Percentiles rank a stretch among this genome's conserved stretches.
Conservation (phyloP, 179 eudicot genomes). For the Silene vulgaris region DNA sequence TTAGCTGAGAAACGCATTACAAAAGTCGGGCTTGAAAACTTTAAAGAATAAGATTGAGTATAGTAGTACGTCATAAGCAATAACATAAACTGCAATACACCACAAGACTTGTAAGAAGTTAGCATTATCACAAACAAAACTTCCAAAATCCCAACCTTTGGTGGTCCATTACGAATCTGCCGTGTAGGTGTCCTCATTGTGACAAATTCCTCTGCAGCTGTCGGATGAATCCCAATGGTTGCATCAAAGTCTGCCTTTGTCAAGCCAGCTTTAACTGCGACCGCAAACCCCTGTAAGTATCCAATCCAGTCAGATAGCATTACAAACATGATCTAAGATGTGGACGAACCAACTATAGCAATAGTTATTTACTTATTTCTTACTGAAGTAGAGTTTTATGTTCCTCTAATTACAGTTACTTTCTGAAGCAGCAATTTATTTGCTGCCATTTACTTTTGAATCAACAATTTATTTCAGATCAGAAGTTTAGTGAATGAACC, state of each 20-base stretch:
- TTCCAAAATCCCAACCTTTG: conserved; percentile 49
- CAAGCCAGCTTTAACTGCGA: conserved; percentile 94
- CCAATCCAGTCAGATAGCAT: conserved; percentile 9
- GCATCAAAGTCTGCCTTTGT: conserved; percentile 89
- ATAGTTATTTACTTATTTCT: not conserved
- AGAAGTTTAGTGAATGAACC: conserved; percentile 39
- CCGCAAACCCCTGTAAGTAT: conserved; percentile 75
- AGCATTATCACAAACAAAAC: conserved; percentile 6
- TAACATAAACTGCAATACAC: conserved; percentile 10
- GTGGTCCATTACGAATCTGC: conserved; percentile 57
- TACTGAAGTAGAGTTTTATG: not conserved
- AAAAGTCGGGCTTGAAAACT: not conserved
- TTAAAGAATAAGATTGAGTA: not conserved
- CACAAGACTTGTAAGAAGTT: not conserved
- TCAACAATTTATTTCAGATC: not conserved
- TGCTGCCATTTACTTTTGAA: not conserved
- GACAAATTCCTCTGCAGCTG: conserved; percentile 92
- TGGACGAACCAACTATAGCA: not conserved
- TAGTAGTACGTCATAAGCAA: not conserved
- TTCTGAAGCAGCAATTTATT: not conserved
- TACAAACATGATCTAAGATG: not conserved
- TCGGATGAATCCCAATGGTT: conserved; percentile 92
- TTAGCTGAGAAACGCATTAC: not conserved
- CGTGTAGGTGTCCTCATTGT: conserved; percentile 92
- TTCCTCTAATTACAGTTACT: too few species aligned